Evolutionary conservation across 2,329 filamentous ascomycete species (phyloP), one percentile per base, ranked within the genome.

Genomic region (Botrytis aclada): DNA sequence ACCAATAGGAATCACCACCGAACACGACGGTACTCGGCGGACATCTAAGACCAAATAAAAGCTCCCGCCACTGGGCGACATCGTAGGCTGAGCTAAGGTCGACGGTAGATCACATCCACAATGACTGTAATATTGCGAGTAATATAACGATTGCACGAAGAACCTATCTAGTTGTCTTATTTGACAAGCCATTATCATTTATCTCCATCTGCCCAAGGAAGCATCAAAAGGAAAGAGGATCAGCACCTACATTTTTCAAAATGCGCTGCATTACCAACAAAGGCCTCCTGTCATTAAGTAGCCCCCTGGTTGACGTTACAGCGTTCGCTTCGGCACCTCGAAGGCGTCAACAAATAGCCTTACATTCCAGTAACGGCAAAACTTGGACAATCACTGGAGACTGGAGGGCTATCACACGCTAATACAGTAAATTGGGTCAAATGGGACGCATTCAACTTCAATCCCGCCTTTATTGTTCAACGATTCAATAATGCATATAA

Each of bases 241-340:
- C 32, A 61, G n/a, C 25, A 56, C 25, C 47, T 14, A 12, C 45
- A 29, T 22, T 56, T 12, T 41, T 16, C 34, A 56, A 2, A 37
- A 56, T 67, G 64, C 34, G 47, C 25, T 32, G 25, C 47, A 32
- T 56, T 56, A 56, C 64, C 32, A 56, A 41, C 9, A 25, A 56
- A 54, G 25, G 9, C 2, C 9, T 41, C 47, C 47, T 56, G 47
- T 67, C n/a, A 25, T 18, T 22, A 20, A 39, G 25, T 54, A 67
- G 6, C 47, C 64, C 34, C 47, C 64, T 32, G 6, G 34, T 29
- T 39, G 34, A 67, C 25, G 64, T 56, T 56, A 22, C 47, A 67
- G 39, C 47, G n/a, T 56, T 67, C 65, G 65, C 47, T 67, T 56
- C 65, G 45, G 65, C 47, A 67, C 47, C 32, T 56, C 47, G 20